Base-by-base conservation (phyloP, 805 yeast genomes). In the Starmera dryadoides region DNA sequence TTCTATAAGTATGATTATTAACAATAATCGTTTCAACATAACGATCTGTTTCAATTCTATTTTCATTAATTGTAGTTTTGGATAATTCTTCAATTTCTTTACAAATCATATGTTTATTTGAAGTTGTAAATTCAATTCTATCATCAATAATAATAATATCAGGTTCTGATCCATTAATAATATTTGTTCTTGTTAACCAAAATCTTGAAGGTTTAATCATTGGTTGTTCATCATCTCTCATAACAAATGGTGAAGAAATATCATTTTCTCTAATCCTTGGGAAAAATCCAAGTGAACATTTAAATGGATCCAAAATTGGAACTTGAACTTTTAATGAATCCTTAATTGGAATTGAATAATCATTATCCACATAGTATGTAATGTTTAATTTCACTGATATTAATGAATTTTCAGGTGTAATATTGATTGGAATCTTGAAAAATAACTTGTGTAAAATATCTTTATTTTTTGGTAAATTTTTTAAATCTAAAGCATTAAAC, bases 1-100 rank as follows among this genome's bases (percentile, higher is more conserved):
- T 66, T 37, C 75, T 52, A 41, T 66, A 68, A 0, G 66, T 54
- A 26, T 58, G 59, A 28, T 61, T 65, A 43, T 61, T 66, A 34
- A 53, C 59, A 34, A 70, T 63, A 21, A 52, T 50, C 3, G 75
- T 67, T 32, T 48, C 50, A 10, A 55, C 31, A 31, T 39, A 46
- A 39, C 56, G 50, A 21, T 46, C 37, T 14, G 42, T 43, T 6
- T 44, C 40, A 6, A 33, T 18, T 15, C 40, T 28, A 22, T 48
- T 44, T 10, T 31, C 40, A 12, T 44, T 44, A 12, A 37, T 34
- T 1, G 7, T 17, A 4, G 15, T 30, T 25, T 17, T 30, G 41
- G 40, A 25, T 18, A 25, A 6, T 45, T 35, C 38, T 23, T 23
- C 11, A 46, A 40, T 19, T 48, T 55, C 34, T 52, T 58, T 35